Base-by-base conservation (phyloP, 129 eudicot species). In the Logfia minima region DNA sequence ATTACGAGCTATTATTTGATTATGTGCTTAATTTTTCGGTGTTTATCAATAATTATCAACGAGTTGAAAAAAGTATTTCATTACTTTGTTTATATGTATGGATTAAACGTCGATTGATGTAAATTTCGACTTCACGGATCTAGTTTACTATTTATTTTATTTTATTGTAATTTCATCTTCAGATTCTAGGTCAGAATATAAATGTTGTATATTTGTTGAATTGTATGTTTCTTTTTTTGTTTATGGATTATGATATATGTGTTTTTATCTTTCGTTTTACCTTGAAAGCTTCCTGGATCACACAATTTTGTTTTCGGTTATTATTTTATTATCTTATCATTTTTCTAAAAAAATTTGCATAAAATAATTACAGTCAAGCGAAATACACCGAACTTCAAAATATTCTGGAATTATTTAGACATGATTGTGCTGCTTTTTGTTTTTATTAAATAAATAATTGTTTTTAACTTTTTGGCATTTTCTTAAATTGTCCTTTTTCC, bases 401-500 rank as follows among this genome's bases (percentile, higher is more conserved):
- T 6, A 2, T 74, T 75, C 68, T 68, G 84, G 76, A 75, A 68
- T 81, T n/a, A 74, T 81, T 75, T 61, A 75, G 23, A 16, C 76
- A 81, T 75, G 53, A 81, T 81, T 75, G 68, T 75, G 68, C 63
- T 58, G 18, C 76, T 75, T 81, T 81, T 81, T 61, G 76, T 35
- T 19, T 66, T 55, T 39, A 74, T 80, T 41, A 56, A 17, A 56
- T n/a, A 56, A 56, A 3, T 71, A 71, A 79, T 65, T 52, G 39
- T 8, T 17, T 79, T 72, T 56, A 37, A 29, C 80, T 75, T 81
- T 81, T 81, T 81, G 84, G 80, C 84, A 31, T 59, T 75, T 66
- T 68, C 72, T 48, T 18, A 75, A 67, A 16, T 65, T 66, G 79
- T 52, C 35, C 17, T 48, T 68, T 67, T 67, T 77, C 17, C 66